These are phyloP conservation scores for Clarireedia hainanense DNA, from an alignment of 2,329 filamentous ascomycete genomes.

Conservation along the genomic window DNA sequence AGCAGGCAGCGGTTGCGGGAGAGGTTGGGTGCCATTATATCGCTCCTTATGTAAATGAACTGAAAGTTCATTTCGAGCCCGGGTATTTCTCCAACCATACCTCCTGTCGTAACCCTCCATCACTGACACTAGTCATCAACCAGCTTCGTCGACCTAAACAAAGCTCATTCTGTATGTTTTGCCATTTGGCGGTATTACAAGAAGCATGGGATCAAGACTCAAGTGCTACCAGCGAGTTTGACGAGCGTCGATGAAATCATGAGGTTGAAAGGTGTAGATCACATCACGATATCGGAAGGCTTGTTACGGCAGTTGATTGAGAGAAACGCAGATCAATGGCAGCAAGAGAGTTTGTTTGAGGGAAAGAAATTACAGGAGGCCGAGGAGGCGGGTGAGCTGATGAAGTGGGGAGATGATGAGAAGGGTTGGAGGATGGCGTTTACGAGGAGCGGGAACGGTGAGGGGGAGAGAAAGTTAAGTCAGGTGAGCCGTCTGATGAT, in stretches of 20 bases:
- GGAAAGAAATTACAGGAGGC: background rate
- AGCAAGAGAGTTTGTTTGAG: slow-evolving; percentile 19
- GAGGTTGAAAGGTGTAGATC: slow-evolving; percentile 46
- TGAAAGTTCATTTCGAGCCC: slow-evolving; percentile 52
- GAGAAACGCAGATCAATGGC: slow-evolving; percentile 8
- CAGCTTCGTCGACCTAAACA: slow-evolving; percentile 41
- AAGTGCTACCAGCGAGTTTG: slow-evolving; percentile 49
- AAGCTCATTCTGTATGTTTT: slow-evolving; percentile 33
- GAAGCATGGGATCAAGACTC: slow-evolving; percentile 34
- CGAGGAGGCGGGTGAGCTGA: background rate
- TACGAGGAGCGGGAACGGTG: slow-evolving; percentile 38
- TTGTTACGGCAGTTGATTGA: slow-evolving; percentile 32
- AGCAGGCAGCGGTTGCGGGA: slow-evolving; percentile 50
- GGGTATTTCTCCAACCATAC: slow-evolving; percentile 28
- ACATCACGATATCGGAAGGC: slow-evolving; percentile 50
- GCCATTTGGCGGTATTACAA: slow-evolving; percentile 46
- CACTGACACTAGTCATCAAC: background rate
- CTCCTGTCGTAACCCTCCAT: too few species aligned
- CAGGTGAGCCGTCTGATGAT: slow-evolving; percentile 27
- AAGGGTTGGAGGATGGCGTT: slow-evolving; percentile 44
- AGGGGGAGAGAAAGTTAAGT: slow-evolving; percentile 42
- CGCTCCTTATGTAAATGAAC: slow-evolving; percentile 58
- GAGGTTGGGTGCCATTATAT: slow-evolving; percentile 53
- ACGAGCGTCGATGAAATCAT: slow-evolving; percentile 52
- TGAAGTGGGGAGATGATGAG: slow-evolving; percentile 33